Evolutionary conservation across 2,329 filamentous ascomycete genomes (phyloP).

Genomic region (Fonsecaea erecta): DNA sequence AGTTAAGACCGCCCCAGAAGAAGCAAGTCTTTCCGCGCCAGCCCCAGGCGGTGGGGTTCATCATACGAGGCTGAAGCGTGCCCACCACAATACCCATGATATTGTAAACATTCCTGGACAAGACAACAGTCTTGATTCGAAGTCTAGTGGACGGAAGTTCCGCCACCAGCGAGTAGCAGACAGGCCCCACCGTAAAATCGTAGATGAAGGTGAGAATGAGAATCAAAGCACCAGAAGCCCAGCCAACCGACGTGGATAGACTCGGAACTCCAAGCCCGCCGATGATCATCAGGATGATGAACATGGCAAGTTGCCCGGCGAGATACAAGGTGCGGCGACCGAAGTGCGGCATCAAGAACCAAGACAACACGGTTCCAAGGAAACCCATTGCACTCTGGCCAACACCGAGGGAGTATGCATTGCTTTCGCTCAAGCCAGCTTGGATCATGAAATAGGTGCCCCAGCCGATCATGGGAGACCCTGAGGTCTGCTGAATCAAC

Average conservation of each 20-base stretch:
- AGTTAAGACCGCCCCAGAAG: conserved; percentile 49
- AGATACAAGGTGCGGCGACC: conserved; percentile 40
- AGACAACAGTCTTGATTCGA: conserved; percentile 60
- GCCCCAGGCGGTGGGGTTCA: conserved; percentile 44
- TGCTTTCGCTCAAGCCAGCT: conserved; percentile 46
- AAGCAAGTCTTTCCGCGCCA: conserved; percentile 46
- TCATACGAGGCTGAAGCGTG: conserved; percentile 44
- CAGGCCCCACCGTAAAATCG: conserved; percentile 59
- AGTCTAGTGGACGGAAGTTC: conserved; percentile 61
- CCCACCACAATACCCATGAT: conserved; percentile 44
- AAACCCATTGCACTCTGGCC: conserved; percentile 68
- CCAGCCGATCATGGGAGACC: conserved; percentile 68
- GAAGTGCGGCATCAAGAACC: conserved; percentile 48
- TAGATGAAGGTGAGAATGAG: conserved; percentile 62
- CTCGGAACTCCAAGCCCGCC: conserved; percentile 39
- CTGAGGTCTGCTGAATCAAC: conserved; percentile 63
- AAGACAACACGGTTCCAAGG: conserved; percentile 57
- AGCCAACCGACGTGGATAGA: conserved; percentile 38
- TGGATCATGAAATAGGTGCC: conserved; percentile 64
- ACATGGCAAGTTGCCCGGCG: conserved; percentile 62
- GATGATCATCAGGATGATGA: conserved; percentile 42
- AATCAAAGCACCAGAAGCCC: conserved; percentile 54
- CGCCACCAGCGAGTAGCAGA: conserved; percentile 59
- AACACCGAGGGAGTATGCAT: conserved; percentile 51
- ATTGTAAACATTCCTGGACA: conserved; percentile 59